These are phyloP conservation scores for Penicillium fimorum DNA, from an alignment of 495 filamentous ascomycete genomes.

Conservation along the genomic window DNA sequence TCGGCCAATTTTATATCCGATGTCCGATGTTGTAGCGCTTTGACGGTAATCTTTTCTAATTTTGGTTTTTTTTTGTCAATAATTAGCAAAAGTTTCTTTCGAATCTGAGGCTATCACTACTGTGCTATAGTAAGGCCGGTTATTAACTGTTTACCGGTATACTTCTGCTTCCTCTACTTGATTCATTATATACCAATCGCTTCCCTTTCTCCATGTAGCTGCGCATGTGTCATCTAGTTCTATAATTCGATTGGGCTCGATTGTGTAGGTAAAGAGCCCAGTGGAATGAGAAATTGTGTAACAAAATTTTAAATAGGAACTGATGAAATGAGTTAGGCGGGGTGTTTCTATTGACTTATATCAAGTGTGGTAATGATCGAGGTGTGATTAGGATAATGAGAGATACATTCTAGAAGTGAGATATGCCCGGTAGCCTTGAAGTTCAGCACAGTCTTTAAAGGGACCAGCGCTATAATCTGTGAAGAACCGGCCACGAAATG, in stretches of 20 bases:
- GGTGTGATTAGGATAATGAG: background rate
- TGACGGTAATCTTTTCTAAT: no score
- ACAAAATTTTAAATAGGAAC: background rate
- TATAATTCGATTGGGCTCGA: background rate
- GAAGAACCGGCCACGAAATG: constrained; percentile 28
- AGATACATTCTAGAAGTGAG: no score
- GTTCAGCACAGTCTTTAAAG: constrained; percentile 21
- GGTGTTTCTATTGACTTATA: background rate
- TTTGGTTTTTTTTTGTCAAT: no score
- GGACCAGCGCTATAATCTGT: constrained; percentile 32
- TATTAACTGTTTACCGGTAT: background rate
- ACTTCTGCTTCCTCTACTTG: no score
- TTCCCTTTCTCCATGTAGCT: background rate
- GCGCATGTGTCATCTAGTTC: background rate
- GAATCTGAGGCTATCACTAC: background rate
- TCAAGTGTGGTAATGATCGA: background rate
- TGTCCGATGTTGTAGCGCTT: no score
- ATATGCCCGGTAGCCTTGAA: constrained; percentile 29
- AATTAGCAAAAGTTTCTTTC: no score
- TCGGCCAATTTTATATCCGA: background rate
- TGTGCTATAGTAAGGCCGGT: background rate
- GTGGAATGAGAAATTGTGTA: background rate
- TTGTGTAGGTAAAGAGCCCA: background rate
- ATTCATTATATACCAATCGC: background rate
- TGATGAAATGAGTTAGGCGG: background rate